A percentile compares a stretch with the other conserved stretches of the same genome.
phyloP scores from a whole-genome alignment of 495 filamentous ascomycete genomes.

The Podospora pseudocomata region DNA sequence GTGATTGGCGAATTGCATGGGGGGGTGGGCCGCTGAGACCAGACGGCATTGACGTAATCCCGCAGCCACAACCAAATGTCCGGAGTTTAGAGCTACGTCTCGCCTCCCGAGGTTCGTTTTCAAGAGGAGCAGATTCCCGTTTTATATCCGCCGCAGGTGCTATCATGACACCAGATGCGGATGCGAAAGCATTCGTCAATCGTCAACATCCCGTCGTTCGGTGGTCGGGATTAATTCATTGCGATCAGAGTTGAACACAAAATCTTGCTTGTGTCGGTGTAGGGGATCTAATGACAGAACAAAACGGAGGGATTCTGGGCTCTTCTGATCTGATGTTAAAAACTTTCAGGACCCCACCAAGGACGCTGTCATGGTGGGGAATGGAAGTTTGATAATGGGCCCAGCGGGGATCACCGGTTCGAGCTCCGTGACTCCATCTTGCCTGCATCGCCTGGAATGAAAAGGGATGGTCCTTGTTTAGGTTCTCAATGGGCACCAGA shows the following conservation, averaged over 20 bases:
- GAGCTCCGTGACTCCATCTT: background rate
- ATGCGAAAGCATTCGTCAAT: background rate
- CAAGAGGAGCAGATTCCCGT: background rate
- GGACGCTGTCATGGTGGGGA: conserved; percentile 8
- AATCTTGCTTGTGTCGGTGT: background rate
- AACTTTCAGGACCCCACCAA: conserved; percentile 3
- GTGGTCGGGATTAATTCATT: background rate
- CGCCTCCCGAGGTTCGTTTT: background rate
- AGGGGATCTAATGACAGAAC: background rate
- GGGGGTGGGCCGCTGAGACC: background rate
- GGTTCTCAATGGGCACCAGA: background rate
- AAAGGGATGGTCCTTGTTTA: background rate
- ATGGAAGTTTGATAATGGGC: conserved; percentile 5
- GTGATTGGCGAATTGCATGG: background rate
- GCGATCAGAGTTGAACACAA: background rate
- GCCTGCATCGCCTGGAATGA: background rate
- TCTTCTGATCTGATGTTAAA: conserved; percentile 12
- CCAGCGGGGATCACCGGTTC: conserved; percentile 8
- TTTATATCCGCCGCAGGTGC: background rate
- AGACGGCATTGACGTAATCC: conserved; percentile 5
- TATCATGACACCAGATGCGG: background rate
- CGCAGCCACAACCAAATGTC: background rate
- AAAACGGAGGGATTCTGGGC: background rate
- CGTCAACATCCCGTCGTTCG: no score
- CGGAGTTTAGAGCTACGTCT: background rate